Evolutionary conservation across 148 eudicot genomes (phyloP), one percentile per base, ranked within the genome.

Genomic region (Rhododendron molle): DNA sequence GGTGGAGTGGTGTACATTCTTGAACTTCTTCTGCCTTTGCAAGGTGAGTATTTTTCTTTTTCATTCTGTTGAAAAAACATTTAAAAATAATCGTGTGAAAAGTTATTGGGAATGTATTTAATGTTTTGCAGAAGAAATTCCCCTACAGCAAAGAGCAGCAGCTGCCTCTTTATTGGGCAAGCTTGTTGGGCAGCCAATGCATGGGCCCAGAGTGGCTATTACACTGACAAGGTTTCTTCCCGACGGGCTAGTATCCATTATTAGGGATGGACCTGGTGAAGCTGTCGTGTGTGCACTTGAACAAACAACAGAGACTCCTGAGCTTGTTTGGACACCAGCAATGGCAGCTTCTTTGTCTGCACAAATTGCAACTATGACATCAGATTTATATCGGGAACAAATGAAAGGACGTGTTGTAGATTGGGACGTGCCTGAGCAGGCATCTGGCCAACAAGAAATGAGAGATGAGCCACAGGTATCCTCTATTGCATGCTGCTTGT

Each of bases 281-380:
- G 94, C 96, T 83, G 98, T 95, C 82, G 95, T 97, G 69, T 88
- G 74, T 86, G 95, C 94, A 82, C 94, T 97, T 85, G 99, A 97
- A 83, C 98, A 95, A 90, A 94, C 98, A 79, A 94, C 99, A 26
- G 99, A 97, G 92, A 97, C 99, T 47, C 99, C 99, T 82, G 99
- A 97, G 87, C 99, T 97, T 84, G 99, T 97, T 15, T 97, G 99
- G 99, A 97, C 99, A 54, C 96, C 99, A 38, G 99, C 99, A 84
- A 97, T 97, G 99, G 99, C 98, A 84, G 89, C 98, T 83, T 97
- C 99, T 69, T 89, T 97, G 83, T 91, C 99, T 76, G 99, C 98
- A 82, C 98, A 97, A 91, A 85, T 97, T 88, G 93, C 98, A 43
- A 97, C 99, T 28, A 97, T 97, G 99, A 96, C 98, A 77, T 90